Evolutionary conservation across 768 basidiomycete species (phyloP), one percentile per base, ranked within the genome.

Genomic region (Termitomyces sp.): DNA sequence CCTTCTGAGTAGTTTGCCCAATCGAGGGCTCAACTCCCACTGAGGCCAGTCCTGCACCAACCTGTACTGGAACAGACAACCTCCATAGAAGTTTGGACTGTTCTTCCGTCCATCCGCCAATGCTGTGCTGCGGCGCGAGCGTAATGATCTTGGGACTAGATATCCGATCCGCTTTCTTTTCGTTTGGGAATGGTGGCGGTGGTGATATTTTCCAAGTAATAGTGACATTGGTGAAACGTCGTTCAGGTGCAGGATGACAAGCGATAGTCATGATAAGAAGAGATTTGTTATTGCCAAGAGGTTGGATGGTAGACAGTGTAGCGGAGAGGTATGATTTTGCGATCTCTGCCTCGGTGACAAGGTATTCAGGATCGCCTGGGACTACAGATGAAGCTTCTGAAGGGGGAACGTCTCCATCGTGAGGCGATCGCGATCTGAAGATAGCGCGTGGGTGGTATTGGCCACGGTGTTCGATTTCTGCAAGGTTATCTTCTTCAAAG

Each of bases 51-150:
- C 50, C 42, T 8, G 58, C 35, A 9, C 61, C 59, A 40, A 52
- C 51, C 43, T 61, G 49, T 5, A 54, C 56, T 0, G 60, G 62
- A 10, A 56, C 34, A 7, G 58, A 52, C 25, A 65, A 35, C 6
- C 60, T 53, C 65, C 65, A 66, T 8, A 63, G 43, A 14, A 66
- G 56, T 32, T 45, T 61, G 2, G 66, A 59, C 55, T 65, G 64
- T 47, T 66, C 66, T 51, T 65, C 62, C 17, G 66, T 63, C 66
- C 66, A 65, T 25, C 64, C 66, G 17, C 66, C 66, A 37, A 62
- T 58, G 38, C 62, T 63, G 42, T 66, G 62, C 41, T 61, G 60
- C 2, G 66, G 66, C 11, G 66, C 64, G 19, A 65, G 54, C 0
- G 56, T 35, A 29, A 62, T 17, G 6, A 65, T 46, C 54, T 60